Percentiles rank a stretch among this genome's conserved stretches.
Evolutionary conservation across 768 basidiomycete species (phyloP).

Genomic region (Amanita rubescens): DNA sequence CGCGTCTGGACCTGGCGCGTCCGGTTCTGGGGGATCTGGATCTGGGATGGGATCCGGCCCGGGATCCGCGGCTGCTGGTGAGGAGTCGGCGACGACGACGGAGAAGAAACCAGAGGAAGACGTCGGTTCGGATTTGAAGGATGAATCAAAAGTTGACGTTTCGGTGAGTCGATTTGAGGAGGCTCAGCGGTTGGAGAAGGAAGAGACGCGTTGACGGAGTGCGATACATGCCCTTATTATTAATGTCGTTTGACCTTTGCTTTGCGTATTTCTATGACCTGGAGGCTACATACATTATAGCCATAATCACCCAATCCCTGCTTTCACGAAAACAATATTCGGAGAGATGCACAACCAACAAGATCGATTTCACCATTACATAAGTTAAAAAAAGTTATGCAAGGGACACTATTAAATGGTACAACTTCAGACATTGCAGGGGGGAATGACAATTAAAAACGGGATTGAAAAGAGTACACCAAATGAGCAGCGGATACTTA

Average conservation of each 20-base stretch:
- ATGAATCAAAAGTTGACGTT: slow-evolving; percentile 4
- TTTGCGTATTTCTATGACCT: too few species aligned
- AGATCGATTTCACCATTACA: not conserved
- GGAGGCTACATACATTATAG: not conserved
- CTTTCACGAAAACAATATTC: not conserved
- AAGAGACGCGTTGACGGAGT: not conserved
- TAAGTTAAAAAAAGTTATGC: not conserved
- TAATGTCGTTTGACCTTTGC: too few species aligned
- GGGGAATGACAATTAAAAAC: not conserved
- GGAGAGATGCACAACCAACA: not conserved
- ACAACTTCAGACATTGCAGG: not conserved
- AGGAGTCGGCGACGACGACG: not conserved
- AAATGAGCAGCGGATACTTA: not conserved
- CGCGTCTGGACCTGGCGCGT: not conserved
- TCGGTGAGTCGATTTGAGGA: not conserved
- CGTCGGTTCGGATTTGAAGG: not conserved
- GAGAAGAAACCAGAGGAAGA: not conserved
- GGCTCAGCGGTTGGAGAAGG: not conserved
- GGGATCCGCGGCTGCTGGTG: not conserved
- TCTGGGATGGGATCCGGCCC: slow-evolving; percentile 18
- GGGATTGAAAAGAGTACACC: not conserved
- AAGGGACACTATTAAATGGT: not conserved
- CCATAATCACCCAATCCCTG: not conserved
- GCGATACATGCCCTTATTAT: not conserved
- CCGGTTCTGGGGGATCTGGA: slow-evolving; percentile 6